Conservation (phyloP, 2,329 filamentous ascomycete genomes). For the Epichloe glyceriae region DNA sequence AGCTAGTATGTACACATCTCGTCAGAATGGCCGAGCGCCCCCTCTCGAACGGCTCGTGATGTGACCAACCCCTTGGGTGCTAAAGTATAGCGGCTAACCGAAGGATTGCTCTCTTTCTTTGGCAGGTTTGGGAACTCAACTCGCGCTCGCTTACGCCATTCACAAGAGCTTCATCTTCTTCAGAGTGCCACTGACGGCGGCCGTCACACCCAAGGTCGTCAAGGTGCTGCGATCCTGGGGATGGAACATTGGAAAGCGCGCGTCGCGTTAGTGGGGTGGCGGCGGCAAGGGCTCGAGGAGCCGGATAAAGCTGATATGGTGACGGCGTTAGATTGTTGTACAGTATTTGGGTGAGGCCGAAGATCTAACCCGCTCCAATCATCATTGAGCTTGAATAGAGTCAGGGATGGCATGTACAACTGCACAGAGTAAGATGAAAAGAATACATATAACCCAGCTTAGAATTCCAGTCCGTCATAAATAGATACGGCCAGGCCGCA, state of each 20-base stretch:
- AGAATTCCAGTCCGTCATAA: no score
- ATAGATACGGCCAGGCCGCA: not conserved
- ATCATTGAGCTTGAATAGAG: not conserved
- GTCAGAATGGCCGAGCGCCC: not conserved
- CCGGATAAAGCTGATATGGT: not conserved
- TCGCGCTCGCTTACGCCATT: slow-evolving; percentile 88
- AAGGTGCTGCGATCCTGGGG: slow-evolving; percentile 78
- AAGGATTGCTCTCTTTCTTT: not conserved
- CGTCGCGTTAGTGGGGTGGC: slow-evolving; percentile 6
- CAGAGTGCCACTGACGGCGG: slow-evolving; percentile 83
- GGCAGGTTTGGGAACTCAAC: slow-evolving; percentile 58
- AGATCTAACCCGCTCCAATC: not conserved
- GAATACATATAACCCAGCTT: no score
- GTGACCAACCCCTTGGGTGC: not conserved
- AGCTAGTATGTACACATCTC: slow-evolving; percentile 52
- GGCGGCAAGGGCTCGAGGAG: not conserved
- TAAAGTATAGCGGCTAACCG: slow-evolving; percentile 10
- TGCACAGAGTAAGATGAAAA: not conserved
- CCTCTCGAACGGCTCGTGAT: not conserved
- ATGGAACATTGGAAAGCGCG: slow-evolving; percentile 80
- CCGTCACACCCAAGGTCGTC: slow-evolving; percentile 87
- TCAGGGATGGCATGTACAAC: not conserved
- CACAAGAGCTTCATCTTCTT: slow-evolving; percentile 98
- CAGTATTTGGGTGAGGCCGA: not conserved
- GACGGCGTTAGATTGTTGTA: not conserved